Evolutionary conservation across 106 monocot genomes (phyloP).

Genomic region (Platanthera zijinensis): DNA sequence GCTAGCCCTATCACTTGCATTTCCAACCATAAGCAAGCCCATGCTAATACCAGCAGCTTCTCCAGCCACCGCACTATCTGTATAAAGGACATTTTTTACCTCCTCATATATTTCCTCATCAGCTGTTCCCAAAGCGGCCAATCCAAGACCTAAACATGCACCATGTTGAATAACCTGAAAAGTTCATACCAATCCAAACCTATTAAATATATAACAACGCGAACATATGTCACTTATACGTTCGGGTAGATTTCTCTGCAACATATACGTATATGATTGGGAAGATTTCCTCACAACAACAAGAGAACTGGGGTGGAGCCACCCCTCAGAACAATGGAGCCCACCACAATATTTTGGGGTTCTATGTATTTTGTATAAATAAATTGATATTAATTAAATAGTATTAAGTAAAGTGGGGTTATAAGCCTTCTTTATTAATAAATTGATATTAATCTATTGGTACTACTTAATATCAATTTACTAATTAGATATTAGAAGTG

Average conservation of each 20-base stretch:
- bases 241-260: too few species aligned
- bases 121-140: constrained; percentile 92
- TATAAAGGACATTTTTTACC: constrained; percentile 84
- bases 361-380: too few species aligned
- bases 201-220: neutral
- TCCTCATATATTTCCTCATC: constrained; percentile 96
- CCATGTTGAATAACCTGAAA: constrained; percentile 96
- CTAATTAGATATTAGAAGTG: neutral
- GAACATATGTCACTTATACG: too few species aligned
- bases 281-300: too few species aligned
- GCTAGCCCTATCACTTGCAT: constrained; percentile 80
- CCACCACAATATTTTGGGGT: too few species aligned
- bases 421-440: too few species aligned
- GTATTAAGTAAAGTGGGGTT: too few species aligned
- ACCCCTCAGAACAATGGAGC: too few species aligned
- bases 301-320: too few species aligned
- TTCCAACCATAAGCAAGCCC: constrained; percentile 97
- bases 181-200: neutral
- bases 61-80: constrained; percentile 91
- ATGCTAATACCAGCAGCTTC: constrained; percentile 99
- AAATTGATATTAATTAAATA: too few species aligned
- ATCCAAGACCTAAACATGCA: constrained; percentile 89
- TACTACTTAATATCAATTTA: neutral
- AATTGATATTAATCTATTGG: too few species aligned
- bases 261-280: too few species aligned